A percentile compares a stretch with the other conserved stretches of the same genome.
Conservation (phyloP, 768 basidiomycete genomes). For the Lentinus brumalis region DNA sequence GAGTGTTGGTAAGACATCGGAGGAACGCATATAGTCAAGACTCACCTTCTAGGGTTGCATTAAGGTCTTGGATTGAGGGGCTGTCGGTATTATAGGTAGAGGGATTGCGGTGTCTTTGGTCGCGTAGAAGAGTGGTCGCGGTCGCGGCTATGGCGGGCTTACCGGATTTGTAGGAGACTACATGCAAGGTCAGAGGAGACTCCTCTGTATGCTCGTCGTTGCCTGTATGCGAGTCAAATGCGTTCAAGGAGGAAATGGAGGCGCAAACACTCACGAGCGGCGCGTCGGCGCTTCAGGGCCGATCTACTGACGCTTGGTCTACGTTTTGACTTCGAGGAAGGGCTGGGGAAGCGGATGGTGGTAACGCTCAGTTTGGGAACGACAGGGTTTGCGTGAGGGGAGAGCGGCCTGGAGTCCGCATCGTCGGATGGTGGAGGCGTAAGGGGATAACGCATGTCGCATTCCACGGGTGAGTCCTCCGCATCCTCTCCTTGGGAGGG, state of each 20-base stretch:
- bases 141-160: constrained; percentile 66
- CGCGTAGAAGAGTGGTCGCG: constrained; percentile 47
- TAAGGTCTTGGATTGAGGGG: constrained; percentile 43
- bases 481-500: constrained; percentile 9
- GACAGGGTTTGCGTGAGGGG: constrained; percentile 40
- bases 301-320: constrained; percentile 10
- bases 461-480: constrained; percentile 39
- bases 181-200: constrained; percentile 47
- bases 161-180: constrained; percentile 60
- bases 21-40: neutral
- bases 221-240: neutral
- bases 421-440: constrained; percentile 80
- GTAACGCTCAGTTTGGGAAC: constrained; percentile 23
- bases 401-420: constrained; percentile 64
- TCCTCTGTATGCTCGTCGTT: neutral
- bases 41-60: constrained; percentile 62
- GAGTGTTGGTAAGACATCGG: neutral
- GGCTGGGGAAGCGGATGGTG: constrained; percentile 16
- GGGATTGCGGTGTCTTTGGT: constrained; percentile 13
- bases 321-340: constrained; percentile 1
- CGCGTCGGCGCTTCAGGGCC: constrained; percentile 27
- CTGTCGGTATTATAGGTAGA: neutral
- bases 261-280: constrained; percentile 15
- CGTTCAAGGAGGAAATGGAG: neutral
- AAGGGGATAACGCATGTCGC: constrained; percentile 67